Evolutionary conservation across 1,284 basidiomycete species (phyloP).

Genomic region (Peniophora sp.): DNA sequence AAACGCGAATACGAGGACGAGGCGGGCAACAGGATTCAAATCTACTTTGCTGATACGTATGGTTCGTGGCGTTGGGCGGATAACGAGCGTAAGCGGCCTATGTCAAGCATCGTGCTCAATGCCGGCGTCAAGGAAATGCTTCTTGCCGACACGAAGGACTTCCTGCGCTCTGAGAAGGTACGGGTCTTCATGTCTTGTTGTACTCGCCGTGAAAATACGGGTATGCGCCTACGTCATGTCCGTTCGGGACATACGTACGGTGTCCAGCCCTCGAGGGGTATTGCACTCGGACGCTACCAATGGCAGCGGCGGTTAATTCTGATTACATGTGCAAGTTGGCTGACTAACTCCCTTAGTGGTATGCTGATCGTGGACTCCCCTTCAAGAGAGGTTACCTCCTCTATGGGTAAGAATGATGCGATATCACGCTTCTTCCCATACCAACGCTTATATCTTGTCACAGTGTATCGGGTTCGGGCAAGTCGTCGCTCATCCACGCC

Average conservation of each 20-base stretch:
- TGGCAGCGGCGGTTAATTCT: background rate
- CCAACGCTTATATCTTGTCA: no score
- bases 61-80: conserved; percentile 81
- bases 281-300: background rate
- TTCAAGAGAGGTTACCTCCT: conserved; percentile 81
- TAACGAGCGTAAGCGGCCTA: conserved; percentile 71
- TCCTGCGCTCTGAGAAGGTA: conserved; percentile 72
- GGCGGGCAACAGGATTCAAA: conserved; percentile 74
- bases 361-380: conserved; percentile 55
- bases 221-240: conserved; percentile 1
- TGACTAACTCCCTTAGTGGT: conserved; percentile 27
- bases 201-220: background rate
- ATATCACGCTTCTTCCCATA: no score
- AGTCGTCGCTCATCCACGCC: conserved; percentile 77
- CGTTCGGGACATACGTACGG: conserved; percentile 8
- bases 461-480: conserved; percentile 64
- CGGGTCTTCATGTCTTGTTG: no score
- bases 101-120: conserved; percentile 73
- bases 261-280: background rate
- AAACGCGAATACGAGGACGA: conserved; percentile 80
- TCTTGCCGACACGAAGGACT: conserved; percentile 70
- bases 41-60: conserved; percentile 81
- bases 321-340: background rate
- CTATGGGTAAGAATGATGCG: conserved; percentile 30
- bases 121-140: conserved; percentile 82